Evolutionary conservation across 2,329 filamentous ascomycete species (phyloP), one percentile per base, ranked within the genome.

Genomic region (Onygenales sp.): DNA sequence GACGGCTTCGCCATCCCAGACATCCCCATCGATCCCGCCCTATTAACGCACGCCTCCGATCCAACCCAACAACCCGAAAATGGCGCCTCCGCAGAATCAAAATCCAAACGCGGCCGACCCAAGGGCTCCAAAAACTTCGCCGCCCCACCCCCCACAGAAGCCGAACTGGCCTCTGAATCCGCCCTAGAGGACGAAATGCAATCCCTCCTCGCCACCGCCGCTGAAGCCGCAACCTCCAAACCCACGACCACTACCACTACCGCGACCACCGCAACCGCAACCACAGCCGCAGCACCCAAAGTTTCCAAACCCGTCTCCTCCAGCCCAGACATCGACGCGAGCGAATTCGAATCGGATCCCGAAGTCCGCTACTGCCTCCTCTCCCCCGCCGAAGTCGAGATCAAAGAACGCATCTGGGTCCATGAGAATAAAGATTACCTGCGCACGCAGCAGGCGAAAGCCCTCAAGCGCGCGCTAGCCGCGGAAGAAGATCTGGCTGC

Each of bases 351-450:
- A 39, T 84, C 94, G 61, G 93, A 98, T 57, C 86, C 84, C 0
- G 93, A 98, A 68, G 89, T 98, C 4, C 74, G 79, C 55, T 87
- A 87, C 61, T 95, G 91, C 64, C 70, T 90, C 37, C 77, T 97
- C 4, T 80, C 79, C 0, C 80, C 84, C 1, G 80, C 82, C 2
- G 91, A 97, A 70, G 81, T 85, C 2, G 80, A 80, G 36, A 82
- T 90, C 64, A 97, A 96, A 68, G 91, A 96, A 68, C 83, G 84
- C 55, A 87, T 97, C 51, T 98, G 93, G 93, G 84, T 95, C 43
- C 91, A 92, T 55, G 85, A 91, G 65, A 97, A 98, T 69, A 90
- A 93, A 66, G 89, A 94, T 60, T 98, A 91, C 81, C 77, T 98
- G 40, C 87, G 92, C 7, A 81, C 84, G 48, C 86, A 94, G 65